Conservation (phyloP, 257 asterid species). For the Oldenlandia corymbosa region DNA sequence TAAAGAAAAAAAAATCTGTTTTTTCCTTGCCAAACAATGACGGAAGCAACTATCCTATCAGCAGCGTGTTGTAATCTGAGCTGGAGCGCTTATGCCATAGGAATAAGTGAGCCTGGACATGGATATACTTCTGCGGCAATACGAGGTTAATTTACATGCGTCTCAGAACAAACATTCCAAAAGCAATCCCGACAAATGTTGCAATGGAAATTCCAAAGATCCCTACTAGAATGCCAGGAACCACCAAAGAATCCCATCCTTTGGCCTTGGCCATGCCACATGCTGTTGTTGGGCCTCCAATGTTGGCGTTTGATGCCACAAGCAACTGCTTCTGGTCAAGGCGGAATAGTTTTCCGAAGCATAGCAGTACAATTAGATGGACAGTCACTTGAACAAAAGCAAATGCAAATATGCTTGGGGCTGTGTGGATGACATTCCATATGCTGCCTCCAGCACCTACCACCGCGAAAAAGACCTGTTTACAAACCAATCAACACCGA, state of each 20-base stretch:
- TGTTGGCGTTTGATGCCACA: slow-evolving; percentile 77
- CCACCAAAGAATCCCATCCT: slow-evolving; percentile 70
- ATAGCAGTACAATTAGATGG: slow-evolving; percentile 57
- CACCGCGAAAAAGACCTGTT: slow-evolving; percentile 69
- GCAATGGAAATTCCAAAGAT: slow-evolving; percentile 70
- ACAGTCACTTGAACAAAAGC: slow-evolving; percentile 64
- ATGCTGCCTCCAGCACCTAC: slow-evolving; percentile 85
- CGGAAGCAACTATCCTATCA: neutral
- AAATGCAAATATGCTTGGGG: slow-evolving; percentile 73
- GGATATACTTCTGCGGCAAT: no score
- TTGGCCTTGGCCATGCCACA: slow-evolving; percentile 83
- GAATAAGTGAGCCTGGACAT: no score
- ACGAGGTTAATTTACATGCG: slow-evolving; percentile 24
- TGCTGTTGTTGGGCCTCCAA: slow-evolving; percentile 91
- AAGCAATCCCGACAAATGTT: slow-evolving; percentile 75
- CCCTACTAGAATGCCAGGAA: slow-evolving; percentile 70
- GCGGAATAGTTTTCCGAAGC: slow-evolving; percentile 49
- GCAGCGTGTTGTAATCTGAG: no score
- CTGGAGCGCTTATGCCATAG: no score
- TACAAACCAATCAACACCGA: no score
- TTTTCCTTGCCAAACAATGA: neutral
- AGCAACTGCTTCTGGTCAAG: slow-evolving; percentile 48
- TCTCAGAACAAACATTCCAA: slow-evolving; percentile 53
- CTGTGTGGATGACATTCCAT: slow-evolving; percentile 65
- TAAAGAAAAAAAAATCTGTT: no score